Base-by-base conservation (phyloP, 306 rosid species). In the Cicer arietinum region DNA sequence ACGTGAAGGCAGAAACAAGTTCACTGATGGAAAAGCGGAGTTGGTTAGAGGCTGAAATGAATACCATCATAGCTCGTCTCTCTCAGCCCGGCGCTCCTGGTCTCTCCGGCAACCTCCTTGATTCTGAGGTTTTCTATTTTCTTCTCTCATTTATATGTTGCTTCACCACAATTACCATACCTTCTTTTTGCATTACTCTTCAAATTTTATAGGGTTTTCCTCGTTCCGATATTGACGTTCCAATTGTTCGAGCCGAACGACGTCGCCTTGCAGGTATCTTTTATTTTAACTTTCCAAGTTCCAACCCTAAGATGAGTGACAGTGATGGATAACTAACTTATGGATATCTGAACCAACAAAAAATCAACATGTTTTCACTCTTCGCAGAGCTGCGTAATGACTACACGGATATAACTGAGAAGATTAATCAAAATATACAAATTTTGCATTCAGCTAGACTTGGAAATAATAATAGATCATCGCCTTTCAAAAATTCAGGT, bases 61-160 rank as follows among this genome's bases (percentile, higher is more conserved):
- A 91, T 53, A 61, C 87, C 3, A 88, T 94, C 87, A 89, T 91
- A 80, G 73, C 78, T 18, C 89, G 87, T 69, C 96, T 91, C 64
- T 80, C 84, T 73, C 97, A 77, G 61, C 90, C 93, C n/a, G 92
- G 96, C 12, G 95, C 85, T 8, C 97, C 98, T 30, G 97, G 97
- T 7, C 89, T 90, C 0, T 90, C 96, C 63, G 97, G 89, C 85
- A 81, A 82, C 37, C 93, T 94, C 54, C 16, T 89, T 25, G 88
- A 91, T 76, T 84, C 86, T 1, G 90, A 90, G 98, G 2, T 71
- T 39, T n/a, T 35, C 56, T 10, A 7, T 68, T 54, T 9, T 6
- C n/a, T 46, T 2, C n/a, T 10, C 68, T 10, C 30, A 2, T 39
- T 30, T 8, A 4, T 9, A 8, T 1, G 2, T 16, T 16, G 8